phyloP scores from a whole-genome alignment of 1,284 basidiomycete species.

The Ganoderma multipileum region DNA sequence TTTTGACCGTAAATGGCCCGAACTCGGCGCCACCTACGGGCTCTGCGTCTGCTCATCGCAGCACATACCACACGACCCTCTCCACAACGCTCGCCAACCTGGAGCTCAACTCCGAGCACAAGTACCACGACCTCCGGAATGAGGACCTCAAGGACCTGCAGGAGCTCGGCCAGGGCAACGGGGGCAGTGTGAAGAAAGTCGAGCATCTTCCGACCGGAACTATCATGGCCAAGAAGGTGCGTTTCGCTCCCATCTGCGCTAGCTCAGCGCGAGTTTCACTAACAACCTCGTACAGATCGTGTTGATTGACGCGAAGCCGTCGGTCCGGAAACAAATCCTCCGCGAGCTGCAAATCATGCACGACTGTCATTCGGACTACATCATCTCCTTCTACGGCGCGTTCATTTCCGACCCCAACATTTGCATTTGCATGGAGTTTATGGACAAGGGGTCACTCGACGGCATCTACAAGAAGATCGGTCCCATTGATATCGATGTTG shows the following conservation, averaged over 20 bases:
- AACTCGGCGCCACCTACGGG: slow-evolving; percentile 49
- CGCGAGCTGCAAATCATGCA: slow-evolving; percentile 99
- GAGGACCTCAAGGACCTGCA: slow-evolving; percentile 85
- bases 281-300: slow-evolving; percentile 72
- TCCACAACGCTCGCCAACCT: slow-evolving; percentile 79
- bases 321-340: slow-evolving; percentile 97
- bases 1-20: slow-evolving; percentile 47
- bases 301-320: slow-evolving; percentile 96
- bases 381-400: slow-evolving; percentile 96
- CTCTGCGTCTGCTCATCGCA: slow-evolving; percentile 52
- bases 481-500: slow-evolving; percentile 88
- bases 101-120: slow-evolving; percentile 77
- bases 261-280: slow-evolving; percentile 6
- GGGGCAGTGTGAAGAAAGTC: slow-evolving; percentile 97
- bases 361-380: slow-evolving; percentile 92
- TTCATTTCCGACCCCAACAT: slow-evolving; percentile 97
- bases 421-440: slow-evolving; percentile 98
- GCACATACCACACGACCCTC: slow-evolving; percentile 75
- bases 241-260: slow-evolving; percentile 34
- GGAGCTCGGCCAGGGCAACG: slow-evolving; percentile 97
- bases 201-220: slow-evolving; percentile 89
- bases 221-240: slow-evolving; percentile 95
- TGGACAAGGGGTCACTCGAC: slow-evolving; percentile 93
- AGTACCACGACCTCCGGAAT: slow-evolving; percentile 73
- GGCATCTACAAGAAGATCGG: slow-evolving; percentile 95